Conservation (phyloP, 1,139 yeast genomes). For the Suhomyces chickasaworum region DNA sequence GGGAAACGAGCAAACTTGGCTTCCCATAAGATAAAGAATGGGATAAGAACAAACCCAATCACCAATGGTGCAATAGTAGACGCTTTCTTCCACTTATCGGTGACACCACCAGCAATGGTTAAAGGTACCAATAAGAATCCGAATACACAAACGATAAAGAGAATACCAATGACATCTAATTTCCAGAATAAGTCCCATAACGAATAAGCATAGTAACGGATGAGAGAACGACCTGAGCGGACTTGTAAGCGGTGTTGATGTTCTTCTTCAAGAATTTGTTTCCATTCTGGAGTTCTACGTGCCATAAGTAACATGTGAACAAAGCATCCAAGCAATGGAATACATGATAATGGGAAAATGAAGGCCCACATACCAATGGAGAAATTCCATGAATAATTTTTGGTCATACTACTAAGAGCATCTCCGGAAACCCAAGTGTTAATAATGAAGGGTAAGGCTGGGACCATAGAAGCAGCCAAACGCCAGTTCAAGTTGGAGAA, state of each 20-base stretch:
- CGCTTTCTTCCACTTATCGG: conserved; percentile 52
- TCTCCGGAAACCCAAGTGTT: conserved; percentile 78
- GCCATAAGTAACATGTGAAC: conserved; percentile 60
- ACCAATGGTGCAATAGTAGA: conserved; percentile 63
- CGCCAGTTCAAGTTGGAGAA: conserved; percentile 72
- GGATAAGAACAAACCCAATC: conserved; percentile 59
- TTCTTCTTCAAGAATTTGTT: conserved; percentile 25
- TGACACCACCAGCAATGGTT: conserved; percentile 59
- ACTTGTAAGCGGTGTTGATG: conserved; percentile 3
- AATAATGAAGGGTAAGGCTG: conserved; percentile 70
- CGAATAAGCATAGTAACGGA: background rate
- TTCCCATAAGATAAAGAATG: conserved; percentile 60
- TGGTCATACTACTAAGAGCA: conserved; percentile 25
- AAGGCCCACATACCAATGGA: conserved; percentile 82
- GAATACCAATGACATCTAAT: conserved; percentile 56
- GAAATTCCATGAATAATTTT: conserved; percentile 60
- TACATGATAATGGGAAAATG: conserved; percentile 62
- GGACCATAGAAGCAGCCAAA: conserved; percentile 59
- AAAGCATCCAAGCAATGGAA: conserved; percentile 59
- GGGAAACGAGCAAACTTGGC: conserved; percentile 51
- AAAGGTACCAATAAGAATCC: conserved; percentile 60
- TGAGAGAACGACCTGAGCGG: conserved; percentile 1
- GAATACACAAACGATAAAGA: conserved; percentile 50
- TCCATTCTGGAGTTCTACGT: conserved; percentile 50
- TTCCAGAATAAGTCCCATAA: conserved; percentile 44